Base-by-base conservation (phyloP, 306 rosid genomes). In the Gastrolobium bilobum region DNA sequence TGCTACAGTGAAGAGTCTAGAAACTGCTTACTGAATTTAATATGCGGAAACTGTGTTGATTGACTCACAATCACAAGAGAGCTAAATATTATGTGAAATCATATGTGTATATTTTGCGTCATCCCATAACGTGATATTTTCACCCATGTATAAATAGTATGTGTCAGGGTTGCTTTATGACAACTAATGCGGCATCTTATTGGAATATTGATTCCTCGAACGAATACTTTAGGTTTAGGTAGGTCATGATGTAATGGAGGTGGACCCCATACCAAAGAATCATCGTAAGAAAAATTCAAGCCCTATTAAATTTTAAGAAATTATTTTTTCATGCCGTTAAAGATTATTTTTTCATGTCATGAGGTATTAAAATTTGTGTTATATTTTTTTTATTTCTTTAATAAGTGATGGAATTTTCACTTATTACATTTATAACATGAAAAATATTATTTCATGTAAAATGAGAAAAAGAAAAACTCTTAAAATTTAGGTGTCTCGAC, bases 161-260 rank as follows among this genome's bases (percentile, higher is more conserved):
- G 37, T 3, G 39, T 10, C 40, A 37, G 15, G 48, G 5, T 44
- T 57, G 70, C 63, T 60, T 50, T 11, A 8, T 38, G 50, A 51
- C 78, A 61, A 71, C 11, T 2, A 40, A 62, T 10, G 56, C 2
- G 68, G 67, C 79, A 80, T 71, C 79, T 52, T 43, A 11, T 15
- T 3, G 30, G 6, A 31, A 65, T 33, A 48, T 40, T 3, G 42
- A 31, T 79, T 71, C 7, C 10, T 14, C 10, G 31, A 52, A 59
- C 44, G 73, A 62, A 71, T 62, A 51, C 10, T 50, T 77, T 62
- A 10, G 79, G 67, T 50, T 77, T 62, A 10, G 79, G 67, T 42
- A 15, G 14, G 40, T 43, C 10, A 58, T 58, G 63, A 50, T 30
- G 4, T n/a, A n/a, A 39, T 30, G 72, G 67, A 42, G 47, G 43